A percentile compares a stretch with the other conserved stretches of the same genome.
Conservation (phyloP, 805 yeast genomes). For the Clavispora carvajalis region DNA sequence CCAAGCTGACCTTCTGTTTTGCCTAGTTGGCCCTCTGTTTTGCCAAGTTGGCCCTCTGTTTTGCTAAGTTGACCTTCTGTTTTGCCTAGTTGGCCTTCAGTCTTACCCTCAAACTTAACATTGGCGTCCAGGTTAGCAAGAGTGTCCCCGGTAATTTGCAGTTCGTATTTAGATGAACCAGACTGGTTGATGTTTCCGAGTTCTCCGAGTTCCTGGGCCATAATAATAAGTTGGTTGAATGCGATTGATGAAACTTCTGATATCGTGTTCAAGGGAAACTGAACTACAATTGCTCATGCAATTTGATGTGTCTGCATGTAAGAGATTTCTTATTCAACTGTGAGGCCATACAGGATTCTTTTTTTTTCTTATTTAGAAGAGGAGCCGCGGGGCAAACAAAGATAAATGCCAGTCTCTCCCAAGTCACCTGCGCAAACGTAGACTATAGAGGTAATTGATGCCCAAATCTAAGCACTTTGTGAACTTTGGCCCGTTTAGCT, state of each 20-base stretch:
- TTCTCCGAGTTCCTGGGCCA: constrained; percentile 13
- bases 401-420: too few relatives aligned
- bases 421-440: too few relatives aligned
- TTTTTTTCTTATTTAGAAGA: too few relatives aligned
- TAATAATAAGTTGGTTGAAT: background rate
- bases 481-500: too few relatives aligned
- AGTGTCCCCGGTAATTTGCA: too few relatives aligned
- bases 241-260: background rate
- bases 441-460: too few relatives aligned
- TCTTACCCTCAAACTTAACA: constrained; percentile 5
- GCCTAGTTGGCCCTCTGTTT: constrained; percentile 3
- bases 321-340: background rate
- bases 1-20: constrained; percentile 6
- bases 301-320: background rate
- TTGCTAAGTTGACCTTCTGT: constrained; percentile 15
- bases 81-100: constrained; percentile 1
- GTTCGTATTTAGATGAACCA: background rate
- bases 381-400: too few relatives aligned
- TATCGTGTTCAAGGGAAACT: background rate
- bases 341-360: background rate
- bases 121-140: too few relatives aligned
- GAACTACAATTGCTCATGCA: background rate
- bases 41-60: constrained; percentile 2
- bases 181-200: constrained; percentile 1
- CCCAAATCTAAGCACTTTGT: too few relatives aligned